These are phyloP conservation scores for Colletotrichum viniferum DNA, from an alignment of 2,329 filamentous ascomycete genomes.

Conservation along the genomic window DNA sequence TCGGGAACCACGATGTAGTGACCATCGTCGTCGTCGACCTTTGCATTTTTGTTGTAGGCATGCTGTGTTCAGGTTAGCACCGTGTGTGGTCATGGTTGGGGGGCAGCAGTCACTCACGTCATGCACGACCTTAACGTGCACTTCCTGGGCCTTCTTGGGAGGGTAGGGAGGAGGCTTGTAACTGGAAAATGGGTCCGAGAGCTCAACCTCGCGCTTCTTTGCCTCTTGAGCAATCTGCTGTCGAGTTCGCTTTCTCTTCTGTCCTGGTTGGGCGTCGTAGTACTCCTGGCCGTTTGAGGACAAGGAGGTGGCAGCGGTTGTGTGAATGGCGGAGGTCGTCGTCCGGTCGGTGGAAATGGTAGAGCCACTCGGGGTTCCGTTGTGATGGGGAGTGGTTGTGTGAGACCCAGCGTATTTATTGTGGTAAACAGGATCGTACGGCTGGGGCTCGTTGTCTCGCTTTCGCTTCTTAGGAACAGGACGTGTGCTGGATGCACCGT, in stretches of 20 bases:
- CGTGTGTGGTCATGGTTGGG: neutral
- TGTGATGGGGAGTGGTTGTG: slow-evolving; percentile 73
- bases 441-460: slow-evolving; percentile 60
- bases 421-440: slow-evolving; percentile 75
- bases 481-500: slow-evolving; percentile 34
- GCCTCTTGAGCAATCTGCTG: slow-evolving; percentile 84
- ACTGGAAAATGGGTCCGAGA: slow-evolving; percentile 73
- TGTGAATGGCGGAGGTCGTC: slow-evolving; percentile 73
- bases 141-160: slow-evolving; percentile 86
- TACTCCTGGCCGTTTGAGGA: slow-evolving; percentile 69
- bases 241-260: slow-evolving; percentile 88
- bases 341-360: slow-evolving; percentile 85
- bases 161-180: slow-evolving; percentile 90
- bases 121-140: slow-evolving; percentile 64
- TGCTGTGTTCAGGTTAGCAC: slow-evolving; percentile 30
- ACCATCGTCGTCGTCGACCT: slow-evolving; percentile 94
- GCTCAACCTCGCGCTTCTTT: slow-evolving; percentile 76
- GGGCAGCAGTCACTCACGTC: slow-evolving; percentile 58
- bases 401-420: slow-evolving; percentile 71
- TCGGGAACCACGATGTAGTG: slow-evolving; percentile 95
- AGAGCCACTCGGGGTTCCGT: slow-evolving; percentile 68
- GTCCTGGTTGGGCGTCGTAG: slow-evolving; percentile 70
- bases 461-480: slow-evolving; percentile 78
- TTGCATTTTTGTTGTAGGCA: slow-evolving; percentile 61
- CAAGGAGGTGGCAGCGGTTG: slow-evolving; percentile 85